Evolutionary conservation across 1,139 yeast genomes (phyloP).

Genomic region (Scheffersomyces illinoinensis): DNA sequence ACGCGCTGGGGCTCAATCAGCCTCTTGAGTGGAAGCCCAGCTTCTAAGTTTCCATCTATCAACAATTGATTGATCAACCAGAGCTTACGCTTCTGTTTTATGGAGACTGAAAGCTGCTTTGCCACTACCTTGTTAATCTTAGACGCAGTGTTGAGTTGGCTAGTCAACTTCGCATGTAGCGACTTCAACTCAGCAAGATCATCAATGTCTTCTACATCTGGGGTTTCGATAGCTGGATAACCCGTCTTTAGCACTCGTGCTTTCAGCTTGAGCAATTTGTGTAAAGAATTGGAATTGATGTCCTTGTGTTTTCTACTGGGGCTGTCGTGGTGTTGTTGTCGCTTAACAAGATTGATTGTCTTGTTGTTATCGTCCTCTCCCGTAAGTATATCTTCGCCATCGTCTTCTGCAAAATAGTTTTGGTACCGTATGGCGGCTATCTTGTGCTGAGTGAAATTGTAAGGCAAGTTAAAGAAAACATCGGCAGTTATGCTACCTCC

Average conservation of each 20-base stretch:
- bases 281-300: constrained; percentile 3
- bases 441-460: constrained; percentile 35
- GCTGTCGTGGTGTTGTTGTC: constrained; percentile 12
- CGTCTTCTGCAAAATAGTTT: constrained; percentile 18
- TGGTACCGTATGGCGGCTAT: constrained; percentile 36
- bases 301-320: constrained; percentile 5
- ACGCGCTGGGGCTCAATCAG: constrained; percentile 21
- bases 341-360: constrained; percentile 12
- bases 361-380: constrained; percentile 7
- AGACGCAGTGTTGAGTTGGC: constrained; percentile 42
- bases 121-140: constrained; percentile 49
- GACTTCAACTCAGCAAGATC: constrained; percentile 20
- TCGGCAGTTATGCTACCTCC: constrained; percentile 5
- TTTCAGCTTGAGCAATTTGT: constrained; percentile 7
- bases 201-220: constrained; percentile 15
- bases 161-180: constrained; percentile 19
- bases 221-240: constrained; percentile 4
- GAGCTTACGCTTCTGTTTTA: constrained; percentile 39
- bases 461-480: constrained; percentile 27
- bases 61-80: constrained; percentile 62
- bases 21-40: constrained; percentile 35
- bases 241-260: constrained; percentile 5
- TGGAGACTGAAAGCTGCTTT: constrained; percentile 36
- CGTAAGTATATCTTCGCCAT: constrained; percentile 3
- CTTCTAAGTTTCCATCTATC: constrained; percentile 49